Evolutionary conservation across 1,139 yeast species (phyloP).

Genomic region (Yamadazyma atmosphaerica): DNA sequence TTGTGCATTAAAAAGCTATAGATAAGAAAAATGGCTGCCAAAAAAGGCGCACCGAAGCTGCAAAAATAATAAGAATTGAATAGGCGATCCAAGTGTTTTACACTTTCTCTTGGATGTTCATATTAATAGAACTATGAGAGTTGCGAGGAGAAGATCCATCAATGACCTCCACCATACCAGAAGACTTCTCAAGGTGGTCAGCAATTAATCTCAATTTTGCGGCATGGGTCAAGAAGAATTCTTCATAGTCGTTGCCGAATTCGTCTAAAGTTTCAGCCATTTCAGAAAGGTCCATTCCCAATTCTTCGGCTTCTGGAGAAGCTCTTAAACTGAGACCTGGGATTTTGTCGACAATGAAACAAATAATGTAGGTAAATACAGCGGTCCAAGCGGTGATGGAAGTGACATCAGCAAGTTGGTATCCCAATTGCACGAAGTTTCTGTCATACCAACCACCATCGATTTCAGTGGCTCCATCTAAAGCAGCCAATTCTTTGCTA

Average conservation of each 20-base stretch:
- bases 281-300: slow-evolving; percentile 50
- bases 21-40: background rate
- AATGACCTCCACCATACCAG: slow-evolving; percentile 18
- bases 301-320: slow-evolving; percentile 78
- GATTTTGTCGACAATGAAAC: slow-evolving; percentile 71
- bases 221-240: slow-evolving; percentile 20
- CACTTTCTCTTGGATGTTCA: slow-evolving; percentile 14
- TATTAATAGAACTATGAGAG: slow-evolving; percentile 15
- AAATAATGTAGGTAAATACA: slow-evolving; percentile 67
- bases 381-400: slow-evolving; percentile 82
- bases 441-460: slow-evolving; percentile 94
- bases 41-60: background rate
- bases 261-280: slow-evolving; percentile 33
- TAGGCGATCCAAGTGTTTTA: background rate
- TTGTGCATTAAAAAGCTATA: too few relatives aligned
- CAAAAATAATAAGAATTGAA: background rate
- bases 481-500: slow-evolving; percentile 83
- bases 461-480: slow-evolving; percentile 62
- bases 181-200: slow-evolving; percentile 14
- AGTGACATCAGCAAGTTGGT: slow-evolving; percentile 83
- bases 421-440: slow-evolving; percentile 85
- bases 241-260: slow-evolving; percentile 26
- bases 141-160: slow-evolving; percentile 18
- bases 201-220: slow-evolving; percentile 18
- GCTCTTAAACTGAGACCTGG: slow-evolving; percentile 84